Evolutionary conservation across 768 basidiomycete genomes (phyloP).

Genomic region (Astraeus odoratus): DNA sequence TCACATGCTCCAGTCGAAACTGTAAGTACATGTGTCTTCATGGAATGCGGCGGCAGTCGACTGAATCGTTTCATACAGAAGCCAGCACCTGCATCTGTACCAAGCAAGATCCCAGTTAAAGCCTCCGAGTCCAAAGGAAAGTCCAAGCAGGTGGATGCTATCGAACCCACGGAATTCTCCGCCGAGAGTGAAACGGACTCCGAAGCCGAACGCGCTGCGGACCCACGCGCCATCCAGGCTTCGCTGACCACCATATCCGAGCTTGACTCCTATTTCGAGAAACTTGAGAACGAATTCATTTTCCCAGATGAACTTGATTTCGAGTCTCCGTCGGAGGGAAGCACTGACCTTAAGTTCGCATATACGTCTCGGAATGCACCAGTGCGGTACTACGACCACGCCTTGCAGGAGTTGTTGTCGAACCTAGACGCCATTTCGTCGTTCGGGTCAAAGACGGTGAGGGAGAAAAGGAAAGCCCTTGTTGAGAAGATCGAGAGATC

Average conservation of each 20-base stretch:
- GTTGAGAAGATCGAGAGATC: slow-evolving; percentile 52
- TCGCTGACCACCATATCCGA: slow-evolving; percentile 34
- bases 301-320: slow-evolving; percentile 29
- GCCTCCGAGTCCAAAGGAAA: slow-evolving; percentile 31
- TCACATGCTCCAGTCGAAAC: too few species aligned
- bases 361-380: slow-evolving; percentile 55
- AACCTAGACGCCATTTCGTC: slow-evolving; percentile 58
- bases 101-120: neutral
- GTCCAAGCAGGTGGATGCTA: slow-evolving; percentile 19
- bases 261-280: slow-evolving; percentile 36
- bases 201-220: slow-evolving; percentile 10
- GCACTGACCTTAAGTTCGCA: slow-evolving; percentile 33
- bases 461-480: slow-evolving; percentile 45
- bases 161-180: neutral
- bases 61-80: neutral
- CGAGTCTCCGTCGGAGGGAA: slow-evolving; percentile 12
- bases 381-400: slow-evolving; percentile 56
- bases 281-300: slow-evolving; percentile 32
- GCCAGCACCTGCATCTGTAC: neutral
- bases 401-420: slow-evolving; percentile 47
- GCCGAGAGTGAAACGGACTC: slow-evolving; percentile 4
- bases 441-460: slow-evolving; percentile 47
- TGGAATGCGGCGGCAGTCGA: neutral
- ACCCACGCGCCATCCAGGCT: neutral
- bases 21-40: neutral